Evolutionary conservation across 2,329 filamentous ascomycete genomes (phyloP), one percentile per base, ranked within the genome.

Genomic region (Trichoderma sp.): DNA sequence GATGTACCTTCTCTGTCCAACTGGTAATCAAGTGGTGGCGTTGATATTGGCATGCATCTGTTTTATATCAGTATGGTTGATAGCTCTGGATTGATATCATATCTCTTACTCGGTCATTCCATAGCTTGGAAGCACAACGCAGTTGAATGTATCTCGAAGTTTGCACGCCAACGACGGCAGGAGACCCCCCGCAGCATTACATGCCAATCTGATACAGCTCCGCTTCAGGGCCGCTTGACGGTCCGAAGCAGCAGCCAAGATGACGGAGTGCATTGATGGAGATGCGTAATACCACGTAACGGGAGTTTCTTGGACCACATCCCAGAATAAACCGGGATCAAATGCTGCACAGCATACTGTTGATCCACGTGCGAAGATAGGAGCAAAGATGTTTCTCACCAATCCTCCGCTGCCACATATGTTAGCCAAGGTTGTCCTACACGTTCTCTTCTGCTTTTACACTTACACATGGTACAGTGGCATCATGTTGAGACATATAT

Each of bases 231-330:
- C 81, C 28, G 80, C 76, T 0, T 75, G 76, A 16, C 84, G 79
- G 28, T 79, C 75, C 16, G 76, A 71, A 10, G 78, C 81, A 71
- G 83, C 81, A n/a, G 80, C 81, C 1, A 87, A 76, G 46, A 87
- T 86, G 68, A 85, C 78, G 11, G 84, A 82, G 71, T 87, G 85
- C 84, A 87, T 87, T 1, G 84, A 84, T 1, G 85, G 85, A 14
- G 85, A 86, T 1, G 85, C 85, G 72, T 87, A 87, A 74, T 87
- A 87, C 85, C 85, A 87, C 0, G 84, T 87, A 1, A 85, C 83
- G 6, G 77, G 74, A 28, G 80, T 77, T 43, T 80, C 78, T 68
- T 86, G 80, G 5, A 85, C 80, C 18, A 84, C 79, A 71, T 87
- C 84, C 85, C 85, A 87, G 73, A 88, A 87, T 18, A 85, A 77